Evolutionary conservation across 2,329 filamentous ascomycete genomes (phyloP).

Genomic region (Colletotrichum brevisporum): DNA sequence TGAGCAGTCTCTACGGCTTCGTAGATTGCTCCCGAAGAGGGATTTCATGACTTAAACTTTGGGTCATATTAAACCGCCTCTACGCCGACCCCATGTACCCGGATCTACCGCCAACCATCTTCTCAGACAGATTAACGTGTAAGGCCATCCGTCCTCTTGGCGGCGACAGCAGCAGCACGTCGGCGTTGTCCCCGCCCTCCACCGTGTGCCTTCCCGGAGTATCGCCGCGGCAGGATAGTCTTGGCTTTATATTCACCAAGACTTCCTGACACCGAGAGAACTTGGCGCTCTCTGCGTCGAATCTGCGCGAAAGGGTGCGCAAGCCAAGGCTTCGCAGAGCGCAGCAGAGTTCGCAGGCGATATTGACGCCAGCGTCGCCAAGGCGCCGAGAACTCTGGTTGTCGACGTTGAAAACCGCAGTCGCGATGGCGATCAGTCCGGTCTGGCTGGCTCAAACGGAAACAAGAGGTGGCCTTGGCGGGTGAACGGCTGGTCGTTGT

Average conservation of each 20-base stretch:
- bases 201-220: neutral
- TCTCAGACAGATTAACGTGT: neutral
- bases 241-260: neutral
- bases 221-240: neutral
- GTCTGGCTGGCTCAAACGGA: neutral
- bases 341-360: neutral
- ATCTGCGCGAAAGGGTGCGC: neutral
- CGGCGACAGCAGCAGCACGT: too few relatives aligned
- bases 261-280: neutral
- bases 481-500: neutral
- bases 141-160: neutral
- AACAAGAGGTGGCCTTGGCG: neutral
- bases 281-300: neutral
- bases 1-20: neutral
- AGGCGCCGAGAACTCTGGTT: neutral
- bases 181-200: neutral
- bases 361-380: neutral
- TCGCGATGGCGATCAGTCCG: neutral
- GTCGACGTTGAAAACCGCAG: neutral
- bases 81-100: neutral
- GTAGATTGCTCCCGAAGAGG: neutral
- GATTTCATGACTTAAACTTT: neutral
- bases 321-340: neutral
- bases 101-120: neutral
- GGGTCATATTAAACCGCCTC: neutral